Evolutionary conservation across 805 yeast genomes (phyloP), one percentile per base, ranked within the genome.

Genomic region (Millerago galiae): DNA sequence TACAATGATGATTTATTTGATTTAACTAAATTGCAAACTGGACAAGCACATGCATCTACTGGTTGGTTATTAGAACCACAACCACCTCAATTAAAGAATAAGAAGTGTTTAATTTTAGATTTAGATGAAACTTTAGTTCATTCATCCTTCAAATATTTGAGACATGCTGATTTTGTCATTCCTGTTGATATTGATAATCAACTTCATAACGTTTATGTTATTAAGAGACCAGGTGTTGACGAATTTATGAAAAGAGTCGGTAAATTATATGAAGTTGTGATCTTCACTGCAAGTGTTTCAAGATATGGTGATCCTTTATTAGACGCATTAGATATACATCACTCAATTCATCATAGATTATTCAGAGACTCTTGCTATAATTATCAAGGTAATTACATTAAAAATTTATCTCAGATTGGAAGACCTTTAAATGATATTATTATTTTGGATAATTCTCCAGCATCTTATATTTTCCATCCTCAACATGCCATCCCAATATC

Each of bases 141-240:
- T 62, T 86, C 96, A 2, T 83, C 95, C 7, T 93, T 93, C 71
- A 90, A 91, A 62, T 88, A 83, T 61, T 74, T 93, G 44, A 78
- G 95, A 46, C 83, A 89, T 35, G 95, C 96, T 2, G 99, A 93
- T 65, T 93, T 93, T 65, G 95, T 95, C 37, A 87, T 93, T 38
- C 98, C 99, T 13, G 99, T 93, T 41, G 98, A 91, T 61, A 91
- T 93, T 49, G 98, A 93, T 55, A 82, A 82, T 54, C 91, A 86
- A 60, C 73, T 81, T 27, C 98, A 93, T 62, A 91, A 87, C 56
- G 99, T 93, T 35, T 93, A 89, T 60, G 99, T 93, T 18, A 89
- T 90, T 43, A 93, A 93, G 60, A 76, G 99, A 55, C 99, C 99
- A 1, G 99, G 99, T 1, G 98, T 95, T 39, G 99, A 93, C 64